Evolutionary conservation across 305 asterid species (phyloP).

Genomic region (Fraxinus greggii): DNA sequence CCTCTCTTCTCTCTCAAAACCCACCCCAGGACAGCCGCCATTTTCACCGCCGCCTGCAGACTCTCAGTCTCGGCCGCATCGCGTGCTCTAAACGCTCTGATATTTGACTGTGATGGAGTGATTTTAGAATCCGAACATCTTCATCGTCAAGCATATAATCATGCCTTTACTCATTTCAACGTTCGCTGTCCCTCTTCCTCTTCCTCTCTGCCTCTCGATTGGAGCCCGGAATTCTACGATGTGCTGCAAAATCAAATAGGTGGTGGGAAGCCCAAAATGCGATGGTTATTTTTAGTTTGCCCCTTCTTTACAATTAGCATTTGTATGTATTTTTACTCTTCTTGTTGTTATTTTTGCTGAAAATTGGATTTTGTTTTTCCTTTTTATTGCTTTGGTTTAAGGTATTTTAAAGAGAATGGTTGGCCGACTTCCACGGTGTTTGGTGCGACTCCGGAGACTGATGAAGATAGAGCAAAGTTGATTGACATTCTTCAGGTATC

Average conservation of each 20-base stretch:
- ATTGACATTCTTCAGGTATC: constrained; percentile 74
- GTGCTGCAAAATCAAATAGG: constrained; percentile 77
- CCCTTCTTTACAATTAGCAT: not conserved
- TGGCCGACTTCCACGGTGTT: constrained; percentile 78
- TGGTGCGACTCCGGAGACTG: constrained; percentile 54
- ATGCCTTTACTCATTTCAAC: constrained; percentile 76
- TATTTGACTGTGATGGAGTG: constrained; percentile 91
- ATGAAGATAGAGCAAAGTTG: constrained; percentile 63
- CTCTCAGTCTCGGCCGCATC: constrained; percentile 50
- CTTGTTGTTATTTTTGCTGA: not conserved
- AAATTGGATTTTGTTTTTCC: constrained; percentile 3
- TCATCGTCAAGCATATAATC: constrained; percentile 92
- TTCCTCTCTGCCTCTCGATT: constrained; percentile 50
- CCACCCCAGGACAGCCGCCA: constrained; percentile 13
- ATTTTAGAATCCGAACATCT: constrained; percentile 90
- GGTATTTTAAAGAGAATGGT: constrained; percentile 91
- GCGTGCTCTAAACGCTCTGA: constrained; percentile 62
- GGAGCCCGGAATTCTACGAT: constrained; percentile 75
- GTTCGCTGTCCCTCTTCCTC: constrained; percentile 60
- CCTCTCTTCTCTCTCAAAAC: constrained; percentile 34
- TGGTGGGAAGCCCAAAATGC: constrained; percentile 95
- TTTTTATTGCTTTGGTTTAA: constrained; percentile 20
- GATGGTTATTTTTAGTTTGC: constrained; percentile 44
- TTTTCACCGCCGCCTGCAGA: constrained; percentile 4
- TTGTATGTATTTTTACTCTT: not conserved